Evolutionary conservation across 495 filamentous ascomycete genomes (phyloP), one percentile per base, ranked within the genome.

Genomic region (Staphylotrichum tortipilum): DNA sequence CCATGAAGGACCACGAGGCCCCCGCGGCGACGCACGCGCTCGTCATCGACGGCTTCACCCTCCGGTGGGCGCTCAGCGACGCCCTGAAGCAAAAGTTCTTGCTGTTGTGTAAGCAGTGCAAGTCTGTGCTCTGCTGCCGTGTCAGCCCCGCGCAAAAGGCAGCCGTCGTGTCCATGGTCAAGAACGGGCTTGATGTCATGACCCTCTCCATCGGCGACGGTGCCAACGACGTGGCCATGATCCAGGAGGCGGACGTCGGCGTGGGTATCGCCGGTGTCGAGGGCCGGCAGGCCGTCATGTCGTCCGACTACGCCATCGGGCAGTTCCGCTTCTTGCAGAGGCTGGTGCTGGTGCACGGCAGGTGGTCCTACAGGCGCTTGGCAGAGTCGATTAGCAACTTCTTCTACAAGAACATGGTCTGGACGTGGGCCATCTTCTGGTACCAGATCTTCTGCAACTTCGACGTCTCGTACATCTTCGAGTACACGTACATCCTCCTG

Each of bases 321-420:
- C 94, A 99, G 67, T 99, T 99, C 73, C 81, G 90, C 22, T 99
- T 89, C 69, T 73, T 99, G 33, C 84, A 90, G 58, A 80, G 94
- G 47, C 78, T 99, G 39, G 79, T 97, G 44, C 79, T 99, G 38
- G 90, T 99, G 26, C 94, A 99, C 65, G 94, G 94, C 33, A 80
- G 94, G 52, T 99, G 92, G 88, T 94, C 88, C 30, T 99, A 99
- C 67, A 77, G 91, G 26, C 82, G 94, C 55, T 70, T 97, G 64
- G 89, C 81, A 42, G 94, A 99, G 75, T 85, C 86, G 23, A 95
- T 91, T 56, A 88, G 89, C 60, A 99, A 99, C 64, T 99, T 99
- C 78, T 99, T 99, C 74, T 99, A 99, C 78, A 99, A 99, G 86
- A 97, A 96, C 70, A 83, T 99, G 70, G 84, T 97, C 42, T 99